Conservation (phyloP, 2,329 filamentous ascomycete genomes). For the Diplodia mutila region DNA sequence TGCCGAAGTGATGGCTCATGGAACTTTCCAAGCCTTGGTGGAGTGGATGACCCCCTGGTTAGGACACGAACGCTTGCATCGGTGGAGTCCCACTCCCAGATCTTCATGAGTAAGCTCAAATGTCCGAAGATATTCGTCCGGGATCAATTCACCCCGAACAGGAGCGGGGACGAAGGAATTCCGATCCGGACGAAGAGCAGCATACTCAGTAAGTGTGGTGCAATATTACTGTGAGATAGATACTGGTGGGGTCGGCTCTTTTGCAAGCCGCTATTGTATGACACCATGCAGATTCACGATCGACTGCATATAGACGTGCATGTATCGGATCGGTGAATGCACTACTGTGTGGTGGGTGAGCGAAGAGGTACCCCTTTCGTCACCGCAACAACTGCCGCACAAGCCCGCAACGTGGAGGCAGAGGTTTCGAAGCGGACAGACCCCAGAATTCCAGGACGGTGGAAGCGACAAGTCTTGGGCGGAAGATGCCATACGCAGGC, state of each 20-base stretch:
- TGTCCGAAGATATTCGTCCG: not conserved
- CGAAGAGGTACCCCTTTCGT: conserved; percentile 2
- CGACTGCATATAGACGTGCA: not conserved
- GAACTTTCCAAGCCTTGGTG: not conserved
- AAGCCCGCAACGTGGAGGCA: not conserved
- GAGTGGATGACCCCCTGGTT: not conserved
- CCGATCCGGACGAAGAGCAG: not conserved
- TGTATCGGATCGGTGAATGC: too few relatives aligned
- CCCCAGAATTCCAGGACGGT: conserved; percentile 1
- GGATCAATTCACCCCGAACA: not conserved
- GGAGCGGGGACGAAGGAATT: not conserved
- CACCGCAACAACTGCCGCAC: not conserved
- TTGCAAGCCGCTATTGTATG: too few relatives aligned
- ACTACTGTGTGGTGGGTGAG: not conserved
- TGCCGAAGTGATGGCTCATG: not conserved
- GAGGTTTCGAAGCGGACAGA: not conserved
- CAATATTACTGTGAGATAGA: too few relatives aligned
- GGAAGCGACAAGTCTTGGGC: not conserved
- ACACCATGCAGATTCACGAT: not conserved
- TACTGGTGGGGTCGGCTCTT: too few relatives aligned
- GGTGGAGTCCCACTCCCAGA: not conserved
- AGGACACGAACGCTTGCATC: not conserved
- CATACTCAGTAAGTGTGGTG: not conserved
- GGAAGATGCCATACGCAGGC: conserved; percentile 1
- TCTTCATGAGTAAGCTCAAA: not conserved